Percentiles rank a stretch among this genome's conserved stretches.
Evolutionary conservation across 345 rosid genomes (phyloP).

Genomic region (Balakata baccata): DNA sequence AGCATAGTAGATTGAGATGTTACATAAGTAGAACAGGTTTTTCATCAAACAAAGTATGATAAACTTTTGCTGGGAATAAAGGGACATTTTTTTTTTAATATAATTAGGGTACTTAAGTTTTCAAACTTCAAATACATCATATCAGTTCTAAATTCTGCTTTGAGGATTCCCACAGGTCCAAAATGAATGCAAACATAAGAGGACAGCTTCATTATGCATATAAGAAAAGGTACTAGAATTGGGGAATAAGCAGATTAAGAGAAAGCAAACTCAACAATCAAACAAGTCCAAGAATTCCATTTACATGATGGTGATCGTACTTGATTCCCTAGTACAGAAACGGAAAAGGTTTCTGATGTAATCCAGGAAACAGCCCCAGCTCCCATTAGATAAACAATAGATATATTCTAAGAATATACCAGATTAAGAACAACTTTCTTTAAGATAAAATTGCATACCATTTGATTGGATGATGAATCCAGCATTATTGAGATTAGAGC

Average conservation of each 20-base stretch:
- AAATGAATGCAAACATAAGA: not conserved
- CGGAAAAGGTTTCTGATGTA: not conserved
- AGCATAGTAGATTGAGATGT: not conserved
- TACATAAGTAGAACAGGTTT: not conserved
- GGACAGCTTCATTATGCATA: not conserved
- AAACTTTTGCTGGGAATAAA: not conserved
- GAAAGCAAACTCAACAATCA: not conserved
- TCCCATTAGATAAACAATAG: not conserved
- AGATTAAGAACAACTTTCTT: not conserved
- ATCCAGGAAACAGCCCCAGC: not conserved
- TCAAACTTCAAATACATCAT: not conserved
- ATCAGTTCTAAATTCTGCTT: not conserved
- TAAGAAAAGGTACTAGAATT: not conserved
- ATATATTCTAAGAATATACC: not conserved
- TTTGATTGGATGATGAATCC: constrained; percentile 88
- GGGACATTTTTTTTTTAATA: not conserved
- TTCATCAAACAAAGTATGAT: not conserved
- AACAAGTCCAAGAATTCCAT: not conserved
- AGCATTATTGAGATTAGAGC: constrained; percentile 76
- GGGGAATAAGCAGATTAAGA: not conserved
- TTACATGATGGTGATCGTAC: not conserved
- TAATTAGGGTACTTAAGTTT: not conserved
- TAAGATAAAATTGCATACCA: constrained; percentile 44
- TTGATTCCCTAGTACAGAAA: not conserved
- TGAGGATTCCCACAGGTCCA: not conserved